These are phyloP conservation scores for Panus rudis DNA, from an alignment of 768 basidiomycete species.

Conservation along the genomic window DNA sequence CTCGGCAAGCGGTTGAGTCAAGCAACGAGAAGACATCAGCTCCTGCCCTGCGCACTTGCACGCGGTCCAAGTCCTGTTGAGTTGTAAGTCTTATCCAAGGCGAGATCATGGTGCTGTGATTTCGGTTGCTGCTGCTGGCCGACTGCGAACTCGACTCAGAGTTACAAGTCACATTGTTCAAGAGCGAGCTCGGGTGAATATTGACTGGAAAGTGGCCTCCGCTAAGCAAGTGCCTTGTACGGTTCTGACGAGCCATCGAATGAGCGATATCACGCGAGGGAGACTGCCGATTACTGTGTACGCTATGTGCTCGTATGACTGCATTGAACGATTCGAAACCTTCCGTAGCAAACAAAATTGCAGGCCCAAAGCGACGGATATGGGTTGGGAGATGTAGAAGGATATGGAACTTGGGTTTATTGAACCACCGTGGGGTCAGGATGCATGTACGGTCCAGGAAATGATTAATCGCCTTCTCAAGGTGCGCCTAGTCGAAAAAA, in stretches of 20 bases:
- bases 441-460: constrained; percentile 15
- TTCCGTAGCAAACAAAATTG: constrained; percentile 18
- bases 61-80: too few relatives aligned
- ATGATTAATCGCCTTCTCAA: constrained; percentile 11
- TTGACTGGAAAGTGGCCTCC: constrained; percentile 1
- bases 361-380: constrained; percentile 20
- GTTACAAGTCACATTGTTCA: too few relatives aligned
- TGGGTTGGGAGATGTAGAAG: constrained; percentile 19
- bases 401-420: constrained; percentile 24
- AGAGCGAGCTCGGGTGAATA: too few relatives aligned
- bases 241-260: constrained; percentile 11
- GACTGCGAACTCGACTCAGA: constrained; percentile 8
- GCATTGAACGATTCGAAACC: constrained; percentile 22
- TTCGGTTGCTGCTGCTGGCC: constrained; percentile 22
- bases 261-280: constrained; percentile 19
- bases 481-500: constrained; percentile 3
- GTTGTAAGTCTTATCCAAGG: constrained; percentile 11
- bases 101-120: constrained; percentile 17
- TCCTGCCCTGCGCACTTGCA: too few relatives aligned
- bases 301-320: constrained; percentile 15
- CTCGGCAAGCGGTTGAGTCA: constrained; percentile 7
- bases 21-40: constrained; percentile 4
- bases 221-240: constrained; percentile 16
- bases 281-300: constrained; percentile 18
- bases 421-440: constrained; percentile 19